A percentile compares a stretch with the other conserved stretches of the same genome.
phyloP scores from a whole-genome alignment of 2,329 filamentous ascomycete genomes.

The Microsporum canis region DNA sequence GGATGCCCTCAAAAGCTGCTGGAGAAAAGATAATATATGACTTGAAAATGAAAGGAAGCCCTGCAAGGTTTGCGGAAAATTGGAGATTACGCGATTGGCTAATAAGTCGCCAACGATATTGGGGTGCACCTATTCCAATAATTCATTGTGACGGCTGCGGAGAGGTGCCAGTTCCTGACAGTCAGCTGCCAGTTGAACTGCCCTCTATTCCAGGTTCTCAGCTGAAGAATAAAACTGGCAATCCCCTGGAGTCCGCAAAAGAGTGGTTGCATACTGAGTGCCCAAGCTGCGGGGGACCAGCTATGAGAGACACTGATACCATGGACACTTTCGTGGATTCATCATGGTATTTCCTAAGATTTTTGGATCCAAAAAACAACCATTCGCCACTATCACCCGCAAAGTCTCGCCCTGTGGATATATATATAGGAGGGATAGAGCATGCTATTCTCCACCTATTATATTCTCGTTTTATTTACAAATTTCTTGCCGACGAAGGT shows the following conservation, averaged over 20 bases:
- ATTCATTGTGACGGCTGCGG: slow-evolving; percentile 70
- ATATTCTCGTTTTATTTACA: slow-evolving; percentile 83
- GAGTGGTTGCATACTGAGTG: slow-evolving; percentile 67
- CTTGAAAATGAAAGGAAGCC: slow-evolving; percentile 39
- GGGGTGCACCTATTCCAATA: slow-evolving; percentile 83
- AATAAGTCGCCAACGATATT: slow-evolving; percentile 83
- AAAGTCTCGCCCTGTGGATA: slow-evolving; percentile 58
- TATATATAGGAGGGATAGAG: slow-evolving; percentile 84
- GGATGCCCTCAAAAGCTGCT: slow-evolving; percentile 52
- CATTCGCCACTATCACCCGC: slow-evolving; percentile 50
- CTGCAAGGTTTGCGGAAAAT: slow-evolving; percentile 55
- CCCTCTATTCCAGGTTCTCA: slow-evolving; percentile 59
- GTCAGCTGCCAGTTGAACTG: slow-evolving; percentile 64
- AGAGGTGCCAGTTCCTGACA: slow-evolving; percentile 62
- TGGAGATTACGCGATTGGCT: slow-evolving; percentile 85
- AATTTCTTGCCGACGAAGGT: slow-evolving; percentile 55
- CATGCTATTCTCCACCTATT: slow-evolving; percentile 84
- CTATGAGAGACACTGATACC: slow-evolving; percentile 77
- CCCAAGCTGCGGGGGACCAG: slow-evolving; percentile 56
- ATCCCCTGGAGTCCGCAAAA: slow-evolving; percentile 59
- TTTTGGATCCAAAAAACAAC: slow-evolving; percentile 54
- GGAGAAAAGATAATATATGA: slow-evolving; percentile 47
- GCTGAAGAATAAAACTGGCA: slow-evolving; percentile 58
- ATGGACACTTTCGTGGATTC: slow-evolving; percentile 97
- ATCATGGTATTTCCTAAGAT: slow-evolving; percentile 72